Base-by-base conservation (phyloP, 73 alveolate species). In the Paraurostyla sp. region DNA sequence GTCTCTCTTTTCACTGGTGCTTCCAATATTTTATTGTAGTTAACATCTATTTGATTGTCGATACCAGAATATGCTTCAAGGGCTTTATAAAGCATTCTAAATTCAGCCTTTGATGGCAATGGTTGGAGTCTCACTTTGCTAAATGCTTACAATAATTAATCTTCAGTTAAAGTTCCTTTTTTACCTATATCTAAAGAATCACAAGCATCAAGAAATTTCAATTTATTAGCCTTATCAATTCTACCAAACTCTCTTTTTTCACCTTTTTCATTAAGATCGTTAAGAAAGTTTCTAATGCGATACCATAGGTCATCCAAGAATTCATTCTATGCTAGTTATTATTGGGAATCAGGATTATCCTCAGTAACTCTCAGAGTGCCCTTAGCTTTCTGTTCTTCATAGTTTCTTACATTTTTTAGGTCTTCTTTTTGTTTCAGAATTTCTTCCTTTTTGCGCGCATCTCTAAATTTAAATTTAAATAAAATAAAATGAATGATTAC, bases 301-400 rank as follows among this genome's bases (percentile, higher is more conserved):
- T 51, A 0, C 89, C 89, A 78, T 16, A 78, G 49, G 35, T 78
- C 62, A 54, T 78, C 89, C n/a, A 78, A 54, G 54, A 27, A 25
- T 35, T 71, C n/a, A 71, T 52, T 52, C 23, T 30, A 1, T 18
- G 63, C 58, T 11, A 18, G 29, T 54, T 60, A 1, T 30, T 18
- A 9, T 23, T 29, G 22, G 16, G 41, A 56, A 13, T 16, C 38
- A 16, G 38, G 73, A 56, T 13, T 51, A 11, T 50, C 76, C 13
- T 54, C 89, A 4, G 45, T 29, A 13, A 43, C 42, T 35, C 40
- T 78, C 6, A 54, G 7, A 4, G 59, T 6, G 7, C 89, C 89
- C 78, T 49, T 51, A 0, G 76, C 32, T 52, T 78, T 78, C 40
- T 78, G 45, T n/a, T 78, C 89, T 78, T 78, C 89, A 78, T 78